Conservation (phyloP, 208 protist species). For the Acanthamoeba lenticulata region DNA sequence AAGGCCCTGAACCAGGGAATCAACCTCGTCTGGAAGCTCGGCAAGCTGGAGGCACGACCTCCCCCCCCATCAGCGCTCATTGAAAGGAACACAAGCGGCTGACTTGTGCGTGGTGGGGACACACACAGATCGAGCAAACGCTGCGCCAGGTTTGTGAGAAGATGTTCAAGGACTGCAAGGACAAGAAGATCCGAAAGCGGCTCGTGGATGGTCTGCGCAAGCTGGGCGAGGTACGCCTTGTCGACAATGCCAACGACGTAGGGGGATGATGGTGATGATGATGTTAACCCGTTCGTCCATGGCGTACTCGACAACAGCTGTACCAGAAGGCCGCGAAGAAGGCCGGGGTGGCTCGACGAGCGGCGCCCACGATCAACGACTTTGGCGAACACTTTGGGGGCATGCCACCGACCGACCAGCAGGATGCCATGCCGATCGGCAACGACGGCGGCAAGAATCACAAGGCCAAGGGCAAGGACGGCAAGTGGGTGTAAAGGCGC, state of each 20-base stretch:
- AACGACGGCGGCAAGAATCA: background rate
- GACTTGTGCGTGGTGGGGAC: too few species aligned
- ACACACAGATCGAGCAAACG: background rate
- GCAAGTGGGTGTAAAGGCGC: slow-evolving; percentile 1
- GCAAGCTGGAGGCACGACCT: slow-evolving; percentile 5
- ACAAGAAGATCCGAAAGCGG: background rate
- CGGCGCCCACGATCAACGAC: slow-evolving; percentile 20
- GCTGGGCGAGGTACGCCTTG: background rate
- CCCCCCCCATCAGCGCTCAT: too few species aligned
- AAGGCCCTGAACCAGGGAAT: slow-evolving; percentile 26
- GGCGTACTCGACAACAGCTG: too few species aligned
- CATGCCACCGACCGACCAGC: background rate
- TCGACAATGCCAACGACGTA: too few species aligned
- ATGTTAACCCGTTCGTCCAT: too few species aligned
- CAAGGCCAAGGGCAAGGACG: background rate
- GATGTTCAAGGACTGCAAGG: slow-evolving; percentile 32
- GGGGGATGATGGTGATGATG: too few species aligned
- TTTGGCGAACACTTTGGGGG: slow-evolving; percentile 30
- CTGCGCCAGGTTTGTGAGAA: slow-evolving; percentile 10
- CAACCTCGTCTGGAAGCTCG: slow-evolving; percentile 14
- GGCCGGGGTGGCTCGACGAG: background rate
- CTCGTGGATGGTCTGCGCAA: slow-evolving; percentile 28
- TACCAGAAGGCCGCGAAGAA: slow-evolving; percentile 20
- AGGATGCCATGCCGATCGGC: background rate
- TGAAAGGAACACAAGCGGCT: too few species aligned